phyloP scores from a whole-genome alignment of 306 rosid species.

The Casuarina glauca region DNA sequence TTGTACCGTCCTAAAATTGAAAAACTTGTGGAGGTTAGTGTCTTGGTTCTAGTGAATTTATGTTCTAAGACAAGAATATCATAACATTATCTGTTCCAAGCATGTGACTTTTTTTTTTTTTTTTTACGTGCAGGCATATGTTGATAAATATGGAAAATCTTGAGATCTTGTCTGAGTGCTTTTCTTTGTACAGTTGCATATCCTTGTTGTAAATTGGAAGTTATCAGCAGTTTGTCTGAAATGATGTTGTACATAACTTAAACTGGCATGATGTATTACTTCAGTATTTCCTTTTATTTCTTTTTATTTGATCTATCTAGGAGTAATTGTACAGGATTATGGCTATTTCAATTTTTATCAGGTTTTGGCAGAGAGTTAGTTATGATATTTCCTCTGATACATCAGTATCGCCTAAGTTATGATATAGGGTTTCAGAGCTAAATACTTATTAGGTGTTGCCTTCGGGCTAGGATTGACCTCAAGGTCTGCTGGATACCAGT shows the following conservation, averaged over 20 bases:
- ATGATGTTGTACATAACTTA: slow-evolving; percentile 34
- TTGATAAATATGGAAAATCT: slow-evolving; percentile 76
- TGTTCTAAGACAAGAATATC: slow-evolving; percentile 20
- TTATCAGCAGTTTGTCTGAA: slow-evolving; percentile 39
- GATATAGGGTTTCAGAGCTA: background rate
- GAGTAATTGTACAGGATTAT: slow-evolving; percentile 14
- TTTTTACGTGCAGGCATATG: slow-evolving; percentile 78
- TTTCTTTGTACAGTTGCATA: slow-evolving; percentile 54
- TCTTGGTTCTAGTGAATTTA: slow-evolving; percentile 25
- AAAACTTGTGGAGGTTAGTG: slow-evolving; percentile 83
- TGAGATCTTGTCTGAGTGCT: slow-evolving; percentile 49
- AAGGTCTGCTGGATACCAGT: background rate
- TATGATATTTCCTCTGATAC: background rate
- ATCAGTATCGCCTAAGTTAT: background rate
- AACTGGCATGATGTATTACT: slow-evolving; percentile 26
- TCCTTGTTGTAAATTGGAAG: slow-evolving; percentile 35
- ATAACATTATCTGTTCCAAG: slow-evolving; percentile 23
- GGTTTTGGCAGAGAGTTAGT: slow-evolving; percentile 2
- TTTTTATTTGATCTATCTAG: slow-evolving; percentile 28
- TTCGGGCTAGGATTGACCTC: background rate
- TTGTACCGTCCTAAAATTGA: slow-evolving; percentile 61
- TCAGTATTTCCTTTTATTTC: slow-evolving; percentile 20
- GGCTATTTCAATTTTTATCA: background rate
- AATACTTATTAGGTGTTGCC: background rate
- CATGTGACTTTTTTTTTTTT: slow-evolving; percentile 44